Evolutionary conservation across 2,329 filamentous ascomycete species (phyloP).

Genomic region (Fusarium sublunatum): DNA sequence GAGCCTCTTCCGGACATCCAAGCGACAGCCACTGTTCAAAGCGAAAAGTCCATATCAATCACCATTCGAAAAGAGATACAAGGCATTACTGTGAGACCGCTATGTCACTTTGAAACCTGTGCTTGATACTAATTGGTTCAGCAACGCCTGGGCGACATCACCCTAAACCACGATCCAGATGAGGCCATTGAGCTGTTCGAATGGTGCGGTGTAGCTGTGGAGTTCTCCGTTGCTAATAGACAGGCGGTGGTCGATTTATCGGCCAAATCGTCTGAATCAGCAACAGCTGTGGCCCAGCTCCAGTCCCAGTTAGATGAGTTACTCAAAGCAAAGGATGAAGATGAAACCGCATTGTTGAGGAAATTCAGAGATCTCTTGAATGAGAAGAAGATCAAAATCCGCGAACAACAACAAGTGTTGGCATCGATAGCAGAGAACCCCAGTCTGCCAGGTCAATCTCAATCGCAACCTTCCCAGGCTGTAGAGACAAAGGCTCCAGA

Average conservation of each 20-base stretch:
- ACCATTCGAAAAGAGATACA: slow-evolving; percentile 73
- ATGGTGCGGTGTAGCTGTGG: slow-evolving; percentile 73
- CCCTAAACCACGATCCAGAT: slow-evolving; percentile 64
- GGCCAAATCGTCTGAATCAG: slow-evolving; percentile 59
- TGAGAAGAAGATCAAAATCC: slow-evolving; percentile 82
- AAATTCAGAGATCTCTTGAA: slow-evolving; percentile 79
- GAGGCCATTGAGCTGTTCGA: slow-evolving; percentile 74
- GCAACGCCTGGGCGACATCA: slow-evolving; percentile 77
- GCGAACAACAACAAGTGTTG: slow-evolving; percentile 75
- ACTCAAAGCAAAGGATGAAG: slow-evolving; percentile 70
- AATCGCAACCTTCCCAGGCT: slow-evolving; percentile 44
- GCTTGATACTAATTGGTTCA: slow-evolving; percentile 50
- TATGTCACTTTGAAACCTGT: slow-evolving; percentile 24
- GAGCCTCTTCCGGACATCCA: slow-evolving; percentile 66
- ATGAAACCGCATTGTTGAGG: slow-evolving; percentile 73
- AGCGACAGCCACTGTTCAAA: slow-evolving; percentile 67
- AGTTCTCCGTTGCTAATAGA: slow-evolving; percentile 59
- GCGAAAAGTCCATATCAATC: slow-evolving; percentile 65
- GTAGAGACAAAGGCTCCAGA: slow-evolving; percentile 17
- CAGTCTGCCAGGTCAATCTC: slow-evolving; percentile 47
- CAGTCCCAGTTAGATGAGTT: slow-evolving; percentile 74
- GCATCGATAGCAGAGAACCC: slow-evolving; percentile 57
- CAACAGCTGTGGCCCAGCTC: slow-evolving; percentile 68
- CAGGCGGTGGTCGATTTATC: slow-evolving; percentile 57
- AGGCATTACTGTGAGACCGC: slow-evolving; percentile 71